Conservation (phyloP, 164 flowering plant genomes). For the Umbilicus rupestris region DNA sequence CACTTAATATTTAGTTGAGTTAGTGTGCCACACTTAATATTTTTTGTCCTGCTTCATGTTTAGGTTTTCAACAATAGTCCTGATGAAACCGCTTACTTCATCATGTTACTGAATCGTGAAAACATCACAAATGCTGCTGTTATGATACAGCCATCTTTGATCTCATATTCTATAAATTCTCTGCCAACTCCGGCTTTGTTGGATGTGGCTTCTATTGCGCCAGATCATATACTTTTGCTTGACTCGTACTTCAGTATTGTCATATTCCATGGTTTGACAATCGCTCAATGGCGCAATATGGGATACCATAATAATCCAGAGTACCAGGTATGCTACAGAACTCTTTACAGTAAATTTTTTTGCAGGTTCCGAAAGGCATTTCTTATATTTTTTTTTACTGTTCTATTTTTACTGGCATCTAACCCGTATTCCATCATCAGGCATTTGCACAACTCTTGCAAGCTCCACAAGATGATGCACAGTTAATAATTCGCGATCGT, state of each 20-base stretch:
- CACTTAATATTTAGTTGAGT: slow-evolving; percentile 2
- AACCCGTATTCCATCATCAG: slow-evolving; percentile 21
- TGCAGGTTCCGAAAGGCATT: background rate
- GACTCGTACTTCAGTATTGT: slow-evolving; percentile 92
- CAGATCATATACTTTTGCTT: slow-evolving; percentile 72
- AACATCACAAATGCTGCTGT: slow-evolving; percentile 72
- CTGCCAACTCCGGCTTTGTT: slow-evolving; percentile 69
- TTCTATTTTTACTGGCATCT: background rate
- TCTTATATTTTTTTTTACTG: background rate
- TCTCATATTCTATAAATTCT: slow-evolving; percentile 71
- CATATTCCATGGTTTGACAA: slow-evolving; percentile 89
- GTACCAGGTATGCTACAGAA: slow-evolving; percentile 40
- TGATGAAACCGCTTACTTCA: slow-evolving; percentile 96
- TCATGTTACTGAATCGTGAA: slow-evolving; percentile 82
- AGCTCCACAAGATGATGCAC: slow-evolving; percentile 83
- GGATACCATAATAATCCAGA: slow-evolving; percentile 92
- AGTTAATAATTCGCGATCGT: slow-evolving; percentile 62
- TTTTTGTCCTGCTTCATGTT: slow-evolving; percentile 7
- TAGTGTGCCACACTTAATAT: background rate
- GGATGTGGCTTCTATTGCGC: slow-evolving; percentile 86
- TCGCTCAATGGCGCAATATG: slow-evolving; percentile 96
- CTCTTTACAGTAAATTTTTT: background rate
- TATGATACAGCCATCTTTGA: slow-evolving; percentile 93
- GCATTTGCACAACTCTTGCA: slow-evolving; percentile 68
- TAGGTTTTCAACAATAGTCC: slow-evolving; percentile 99